Percentiles rank a stretch among this genome's conserved stretches.
Evolutionary conservation across 495 filamentous ascomycete species (phyloP).

Genomic region (Hypoxylon subgilvum): DNA sequence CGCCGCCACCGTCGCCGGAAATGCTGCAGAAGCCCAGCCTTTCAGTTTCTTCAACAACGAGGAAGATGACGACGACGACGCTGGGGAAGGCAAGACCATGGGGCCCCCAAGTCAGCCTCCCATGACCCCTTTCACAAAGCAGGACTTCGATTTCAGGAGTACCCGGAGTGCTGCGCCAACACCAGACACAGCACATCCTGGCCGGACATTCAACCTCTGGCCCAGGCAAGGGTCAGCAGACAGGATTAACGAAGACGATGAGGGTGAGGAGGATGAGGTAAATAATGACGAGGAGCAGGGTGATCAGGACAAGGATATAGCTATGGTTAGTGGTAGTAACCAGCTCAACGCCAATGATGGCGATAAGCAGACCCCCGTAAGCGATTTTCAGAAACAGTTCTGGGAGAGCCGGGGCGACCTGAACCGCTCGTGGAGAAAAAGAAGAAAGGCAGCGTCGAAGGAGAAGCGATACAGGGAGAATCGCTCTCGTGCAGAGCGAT

Average conservation of each 20-base stretch:
- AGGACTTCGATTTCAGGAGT: slow-evolving; percentile 74
- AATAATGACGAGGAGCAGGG: slow-evolving; percentile 36
- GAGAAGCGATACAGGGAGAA: slow-evolving; percentile 88
- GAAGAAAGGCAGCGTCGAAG: slow-evolving; percentile 80
- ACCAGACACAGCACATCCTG: slow-evolving; percentile 85
- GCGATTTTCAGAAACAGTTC: slow-evolving; percentile 87
- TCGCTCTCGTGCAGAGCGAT: slow-evolving; percentile 60
- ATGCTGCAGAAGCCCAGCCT: slow-evolving; percentile 33
- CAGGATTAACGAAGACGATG: slow-evolving; percentile 46
- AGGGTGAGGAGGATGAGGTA: slow-evolving; percentile 47
- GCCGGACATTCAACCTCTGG: slow-evolving; percentile 60
- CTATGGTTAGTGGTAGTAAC: slow-evolving; percentile 40
- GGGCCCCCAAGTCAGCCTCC: slow-evolving; percentile 54
- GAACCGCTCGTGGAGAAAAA: slow-evolving; percentile 89
- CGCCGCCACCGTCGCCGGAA: slow-evolving; percentile 29
- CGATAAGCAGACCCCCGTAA: slow-evolving; percentile 44
- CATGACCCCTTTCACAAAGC: slow-evolving; percentile 79
- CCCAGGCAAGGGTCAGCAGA: slow-evolving; percentile 43
- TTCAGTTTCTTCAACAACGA: slow-evolving; percentile 60
- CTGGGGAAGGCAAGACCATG: slow-evolving; percentile 38
- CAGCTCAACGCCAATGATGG: slow-evolving; percentile 4
- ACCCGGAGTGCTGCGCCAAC: slow-evolving; percentile 88
- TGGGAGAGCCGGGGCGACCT: slow-evolving; percentile 89
- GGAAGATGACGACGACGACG: slow-evolving; percentile 52
- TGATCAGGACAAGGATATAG: slow-evolving; percentile 46